phyloP scores from a whole-genome alignment of 2,329 filamentous ascomycete genomes.

The Penicillium sp. region DNA sequence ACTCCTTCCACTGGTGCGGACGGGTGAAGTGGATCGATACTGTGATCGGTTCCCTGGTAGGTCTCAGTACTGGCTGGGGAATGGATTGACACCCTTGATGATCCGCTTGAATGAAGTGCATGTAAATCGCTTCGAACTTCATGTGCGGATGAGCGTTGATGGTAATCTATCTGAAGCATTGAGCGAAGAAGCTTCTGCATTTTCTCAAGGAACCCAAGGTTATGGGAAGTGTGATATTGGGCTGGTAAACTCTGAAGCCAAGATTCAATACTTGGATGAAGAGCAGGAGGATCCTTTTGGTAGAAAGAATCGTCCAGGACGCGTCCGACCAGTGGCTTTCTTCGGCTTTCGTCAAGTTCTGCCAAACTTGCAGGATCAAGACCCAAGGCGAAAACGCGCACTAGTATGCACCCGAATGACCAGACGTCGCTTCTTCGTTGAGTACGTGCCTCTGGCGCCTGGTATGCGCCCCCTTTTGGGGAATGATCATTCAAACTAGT shows the following conservation, averaged over 20 bases:
- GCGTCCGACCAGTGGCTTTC: neutral
- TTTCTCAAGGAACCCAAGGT: neutral
- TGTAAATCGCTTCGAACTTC: neutral
- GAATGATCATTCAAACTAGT: no score
- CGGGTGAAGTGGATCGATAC: neutral
- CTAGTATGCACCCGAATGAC: constrained; percentile 19
- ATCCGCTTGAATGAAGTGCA: neutral
- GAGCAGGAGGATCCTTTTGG: neutral
- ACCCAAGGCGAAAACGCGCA: constrained; percentile 12
- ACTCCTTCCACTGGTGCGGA: neutral
- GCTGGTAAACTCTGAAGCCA: neutral
- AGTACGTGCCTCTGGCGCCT: constrained; percentile 8
- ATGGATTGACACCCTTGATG: neutral
- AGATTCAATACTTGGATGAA: neutral
- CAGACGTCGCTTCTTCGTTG: constrained; percentile 15
- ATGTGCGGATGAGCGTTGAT: neutral
- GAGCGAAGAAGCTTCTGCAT: neutral
- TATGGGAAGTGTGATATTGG: neutral
- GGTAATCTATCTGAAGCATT: neutral
- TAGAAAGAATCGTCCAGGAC: neutral
- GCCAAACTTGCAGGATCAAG: constrained; percentile 1
- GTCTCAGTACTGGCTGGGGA: neutral
- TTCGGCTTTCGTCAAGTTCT: neutral
- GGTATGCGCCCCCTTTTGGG: neutral
- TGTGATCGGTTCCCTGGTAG: no score